Base-by-base conservation (phyloP, 345 rosid species). In the Cardamine occulta region DNA sequence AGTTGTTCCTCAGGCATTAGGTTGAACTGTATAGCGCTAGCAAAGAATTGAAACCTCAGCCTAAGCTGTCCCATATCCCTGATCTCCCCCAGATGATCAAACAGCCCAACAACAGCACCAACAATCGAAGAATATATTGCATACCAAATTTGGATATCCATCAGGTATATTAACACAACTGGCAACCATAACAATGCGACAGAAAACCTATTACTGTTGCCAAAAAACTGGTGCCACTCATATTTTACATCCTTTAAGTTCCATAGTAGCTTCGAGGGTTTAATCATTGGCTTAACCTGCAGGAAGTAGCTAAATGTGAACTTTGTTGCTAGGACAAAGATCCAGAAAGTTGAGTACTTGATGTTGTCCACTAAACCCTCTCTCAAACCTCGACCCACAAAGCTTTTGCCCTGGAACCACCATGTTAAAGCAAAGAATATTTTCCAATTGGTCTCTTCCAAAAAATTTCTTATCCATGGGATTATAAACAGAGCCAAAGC, bases 91-190 rank as follows among this genome's bases (percentile, higher is more conserved):
- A 94, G 88, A 77, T 94, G 98, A 63, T 73, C 87, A 74, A 91
- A 90, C 82, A 94, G 79, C 52, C 98, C 98, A 57, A 91, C 96
- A 49, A 80, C 80, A 24, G 93, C 98, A 32, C 98, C 98, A 62
- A 85, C 89, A 52, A 94, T 82, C 2, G 97, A 90, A 19, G 98
- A 94, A 80, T 81, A 94, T 63, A 94, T 94, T 0, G 97, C 81
- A 47, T 91, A 94, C 96, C 96, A 94, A 73, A 94, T 93, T 87
- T 91, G 97, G 78, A 94, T 80, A 85, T 94, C 98, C 97, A 94
- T 87, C 75, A 88, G 67, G 78, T 94, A 94, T 68, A 91, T 86
- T 74, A 86, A 81, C 63, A 88, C 84, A 53, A 94, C 97, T 32
- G 97, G 97, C 72, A 85, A 74, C 97, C 98, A 94, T 79, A 94